Base-by-base conservation (phyloP, 2,329 filamentous ascomycete genomes). In the Chrysoporthe cubensis region DNA sequence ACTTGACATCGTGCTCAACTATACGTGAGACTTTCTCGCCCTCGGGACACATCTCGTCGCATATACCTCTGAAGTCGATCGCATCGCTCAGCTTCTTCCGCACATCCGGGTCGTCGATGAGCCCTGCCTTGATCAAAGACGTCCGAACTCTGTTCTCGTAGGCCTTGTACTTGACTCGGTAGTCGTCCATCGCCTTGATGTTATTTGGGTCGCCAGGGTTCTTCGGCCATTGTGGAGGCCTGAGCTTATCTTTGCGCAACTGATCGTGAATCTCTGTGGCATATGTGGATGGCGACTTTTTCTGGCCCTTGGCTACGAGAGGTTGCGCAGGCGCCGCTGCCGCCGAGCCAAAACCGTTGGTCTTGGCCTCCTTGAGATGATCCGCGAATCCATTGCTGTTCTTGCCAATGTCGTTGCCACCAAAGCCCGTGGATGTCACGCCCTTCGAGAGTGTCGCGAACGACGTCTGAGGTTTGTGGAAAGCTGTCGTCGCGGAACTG, bases 21-120 rank as follows among this genome's bases (percentile, higher is more conserved):
- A 91, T 90, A 69, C 88, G 83, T 62, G 82, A 86, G 44, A 89
- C 83, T 75, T 86, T 86, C 74, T 91, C 89, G 75, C 86, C 90
- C 70, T 90, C 86, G 5, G 89, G 89, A 69, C 89, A 91, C 88
- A 90, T 91, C 37, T 89, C 86, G 72, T 90, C 87, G 72, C 88
- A 90, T 58, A 88, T 89, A 16, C 89, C 89, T 74, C 88, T 88
- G 74, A 91, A 91, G 54, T 86, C 84, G 60, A 91, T 87, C 7
- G 89, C 89, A 74, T 91, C 85, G 67, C 86, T 83, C 8, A 91
- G 80, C 21, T 82, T 84, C 73, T 88, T 88, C 66, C 85, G 85
- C 72, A 88, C 86, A 43, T 89, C 85, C 2, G 88, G 88, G 71
- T 91, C 87, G 75, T 91, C 89, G 66, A 91, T 87, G 8, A 90